phyloP scores from a whole-genome alignment of 2,329 filamentous ascomycete species.

The Nigrospora osmanthi region DNA sequence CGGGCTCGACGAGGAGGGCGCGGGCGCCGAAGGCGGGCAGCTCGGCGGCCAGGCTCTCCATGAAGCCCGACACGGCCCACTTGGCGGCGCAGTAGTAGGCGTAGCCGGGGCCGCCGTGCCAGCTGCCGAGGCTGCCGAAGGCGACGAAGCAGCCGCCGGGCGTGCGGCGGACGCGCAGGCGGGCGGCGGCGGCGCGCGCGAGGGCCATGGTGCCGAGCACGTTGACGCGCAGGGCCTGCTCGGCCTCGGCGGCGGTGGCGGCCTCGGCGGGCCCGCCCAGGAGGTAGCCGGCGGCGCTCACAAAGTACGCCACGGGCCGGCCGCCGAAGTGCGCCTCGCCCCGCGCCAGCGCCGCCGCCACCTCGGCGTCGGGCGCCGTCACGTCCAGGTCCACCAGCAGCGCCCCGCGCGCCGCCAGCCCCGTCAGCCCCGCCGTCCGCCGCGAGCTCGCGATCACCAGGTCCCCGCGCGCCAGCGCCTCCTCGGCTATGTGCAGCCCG shows the following conservation, averaged over 20 bases:
- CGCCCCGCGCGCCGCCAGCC: constrained; percentile 35
- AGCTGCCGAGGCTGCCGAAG: constrained; percentile 31
- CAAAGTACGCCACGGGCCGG: constrained; percentile 33
- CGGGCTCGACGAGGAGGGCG: constrained; percentile 37
- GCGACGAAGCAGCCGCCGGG: constrained; percentile 25
- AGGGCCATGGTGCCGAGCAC: constrained; percentile 30
- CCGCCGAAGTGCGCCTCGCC: constrained; percentile 22
- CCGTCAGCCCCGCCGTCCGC: constrained; percentile 25
- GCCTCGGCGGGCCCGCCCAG: constrained; percentile 35
- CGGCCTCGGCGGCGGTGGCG: constrained; percentile 18
- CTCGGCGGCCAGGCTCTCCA: constrained; percentile 25
- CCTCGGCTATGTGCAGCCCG: constrained; percentile 33
- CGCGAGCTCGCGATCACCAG: constrained; percentile 43
- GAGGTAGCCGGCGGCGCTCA: constrained; percentile 39
- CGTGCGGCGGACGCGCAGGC: constrained; percentile 20
- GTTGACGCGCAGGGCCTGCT: constrained; percentile 28
- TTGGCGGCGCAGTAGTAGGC: constrained; percentile 31
- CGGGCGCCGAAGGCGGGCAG: constrained; percentile 28
- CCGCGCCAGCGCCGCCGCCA: constrained; percentile 25
- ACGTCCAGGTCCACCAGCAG: constrained; percentile 37
- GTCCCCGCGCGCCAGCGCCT: constrained; percentile 37
- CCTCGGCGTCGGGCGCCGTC: constrained; percentile 25
- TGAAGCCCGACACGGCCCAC: constrained; percentile 29
- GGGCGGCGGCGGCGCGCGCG: constrained; percentile 25
- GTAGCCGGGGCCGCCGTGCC: constrained; percentile 17